Evolutionary conservation across 768 basidiomycete species (phyloP), one percentile per base, ranked within the genome.

Genomic region (Pholiota molesta): DNA sequence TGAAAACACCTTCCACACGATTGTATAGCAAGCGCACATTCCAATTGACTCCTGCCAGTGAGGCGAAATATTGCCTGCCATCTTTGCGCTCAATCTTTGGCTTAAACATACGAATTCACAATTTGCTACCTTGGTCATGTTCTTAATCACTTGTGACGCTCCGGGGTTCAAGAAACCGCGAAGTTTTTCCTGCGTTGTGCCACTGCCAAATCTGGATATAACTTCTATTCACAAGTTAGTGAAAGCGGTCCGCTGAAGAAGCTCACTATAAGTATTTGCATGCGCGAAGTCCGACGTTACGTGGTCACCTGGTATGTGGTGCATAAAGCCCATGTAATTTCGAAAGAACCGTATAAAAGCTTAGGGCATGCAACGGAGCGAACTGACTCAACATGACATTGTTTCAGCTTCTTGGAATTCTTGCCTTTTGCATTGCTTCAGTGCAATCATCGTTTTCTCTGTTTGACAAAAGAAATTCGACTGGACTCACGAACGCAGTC

Each of bases 401-500:
- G 19, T 19, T 58, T 23, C 47, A 28, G 14, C 13, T 37, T 35
- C 31, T 58, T 3, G 57, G 45, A 21, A 19, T 58, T 8, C 31
- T 58, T 28, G 19, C 47, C 28, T 19, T 58, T 14, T 62, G 54
- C 49, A 14, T 57, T 17, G 28, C 45, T 14, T 45, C 49, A 11
- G 31, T 31, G 8, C 49, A 17, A 14, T 44, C 54, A 16, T 49
- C 55, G 35, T 31, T 53, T 33, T 40, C 37, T 1, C 19, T 23
- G 26, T 23, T 56, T 23, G 45, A 54, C 35, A 60, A 45, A 35
- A 59, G 69, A 52, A 69, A 68, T 57, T 69, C 81, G 2, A 84
- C 81, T 8, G 80, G 81, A 0, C 72, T 83, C 52, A 82, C 81
- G 3, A 70, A 81, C 42, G 73, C 71, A 5, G 83, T 86, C 17